Evolutionary conservation across 768 basidiomycete genomes (phyloP).

Genomic region (Boletus sp.): DNA sequence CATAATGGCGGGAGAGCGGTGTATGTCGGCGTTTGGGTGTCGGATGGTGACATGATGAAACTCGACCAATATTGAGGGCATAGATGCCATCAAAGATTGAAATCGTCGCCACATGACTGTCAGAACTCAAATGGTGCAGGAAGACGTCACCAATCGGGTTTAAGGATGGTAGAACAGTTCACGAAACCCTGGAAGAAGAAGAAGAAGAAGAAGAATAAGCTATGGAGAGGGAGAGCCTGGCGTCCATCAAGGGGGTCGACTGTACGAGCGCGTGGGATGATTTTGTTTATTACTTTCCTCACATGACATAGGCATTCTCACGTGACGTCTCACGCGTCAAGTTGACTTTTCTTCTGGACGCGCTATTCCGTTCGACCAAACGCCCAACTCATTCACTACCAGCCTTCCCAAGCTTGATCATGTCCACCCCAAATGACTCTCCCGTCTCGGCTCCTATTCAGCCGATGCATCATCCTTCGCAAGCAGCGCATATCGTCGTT

Average conservation of each 20-base stretch:
- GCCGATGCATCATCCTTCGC: slow-evolving; percentile 81
- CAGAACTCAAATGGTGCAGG: background rate
- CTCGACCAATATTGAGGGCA: slow-evolving; percentile 1
- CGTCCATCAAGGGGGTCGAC: too few species aligned
- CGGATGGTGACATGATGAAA: background rate
- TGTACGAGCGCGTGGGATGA: too few species aligned
- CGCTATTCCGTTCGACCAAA: slow-evolving; percentile 4
- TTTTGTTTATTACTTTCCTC: background rate
- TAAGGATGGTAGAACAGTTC: background rate
- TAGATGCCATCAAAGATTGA: background rate
- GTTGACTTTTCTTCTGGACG: slow-evolving; percentile 23
- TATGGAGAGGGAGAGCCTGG: too few species aligned
- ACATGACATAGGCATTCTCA: slow-evolving; percentile 14
- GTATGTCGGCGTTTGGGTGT: slow-evolving; percentile 10
- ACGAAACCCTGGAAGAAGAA: background rate
- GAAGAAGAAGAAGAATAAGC: background rate
- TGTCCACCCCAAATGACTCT: slow-evolving; percentile 67
- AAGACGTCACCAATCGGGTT: background rate
- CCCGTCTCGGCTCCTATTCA: slow-evolving; percentile 62
- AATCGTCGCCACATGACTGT: background rate
- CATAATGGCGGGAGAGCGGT: slow-evolving; percentile 3
- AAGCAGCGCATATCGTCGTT: slow-evolving; percentile 72
- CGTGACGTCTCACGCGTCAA: slow-evolving; percentile 28
- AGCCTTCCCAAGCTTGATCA: slow-evolving; percentile 31
- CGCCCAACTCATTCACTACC: background rate